Evolutionary conservation across 768 basidiomycete genomes (phyloP), one percentile per base, ranked within the genome.

Genomic region (Rhodotorula diobovata): DNA sequence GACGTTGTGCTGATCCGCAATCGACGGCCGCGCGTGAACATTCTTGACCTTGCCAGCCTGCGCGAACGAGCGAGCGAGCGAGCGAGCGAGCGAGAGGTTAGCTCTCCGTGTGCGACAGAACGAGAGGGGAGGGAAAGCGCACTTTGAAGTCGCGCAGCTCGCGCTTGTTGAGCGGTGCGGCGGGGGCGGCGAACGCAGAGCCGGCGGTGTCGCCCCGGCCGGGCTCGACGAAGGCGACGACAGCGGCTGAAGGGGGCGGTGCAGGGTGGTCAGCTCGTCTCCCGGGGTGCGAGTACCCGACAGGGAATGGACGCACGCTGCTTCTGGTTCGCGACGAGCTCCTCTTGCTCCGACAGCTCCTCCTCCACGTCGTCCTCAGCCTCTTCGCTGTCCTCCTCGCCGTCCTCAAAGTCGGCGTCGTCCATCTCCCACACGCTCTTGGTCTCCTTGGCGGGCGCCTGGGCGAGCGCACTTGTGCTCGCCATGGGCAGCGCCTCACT

Each of bases 371-470:
- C 46, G 7, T 34, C 35, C 53, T 61, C 60, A 10, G 51, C 39
- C 0, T 60, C 64, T 0, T 55, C 51, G 20, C 48, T 41, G 16
- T 63, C 59, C 16, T 55, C 37, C 30, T 66, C 63, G 14, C 34
- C 41, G 20, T 71, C 66, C 25, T 48, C 51, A 15, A 58, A 60
- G 28, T 67, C 68, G 9, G 65, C 69, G 5, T 60, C 57, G 16
- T 71, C 71, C 64, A 72, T 56, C 43, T 75, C 74, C 74, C 74
- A 75, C 34, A 75, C 58, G 43, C 65, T 64, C 63, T 75, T 75
- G 32, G 18, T 18, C 53, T 50, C 63, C 56, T 45, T 54, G 43
- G 28, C 60, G 20, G 21, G 25, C 1, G 25, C 39, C 4, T 10
- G 8, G 41, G 14, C 41, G 23, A 50, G 48, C 48, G n/a, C 20